Evolutionary conservation across 2,329 filamentous ascomycete genomes (phyloP).

Genomic region (Diaporthe sp.): DNA sequence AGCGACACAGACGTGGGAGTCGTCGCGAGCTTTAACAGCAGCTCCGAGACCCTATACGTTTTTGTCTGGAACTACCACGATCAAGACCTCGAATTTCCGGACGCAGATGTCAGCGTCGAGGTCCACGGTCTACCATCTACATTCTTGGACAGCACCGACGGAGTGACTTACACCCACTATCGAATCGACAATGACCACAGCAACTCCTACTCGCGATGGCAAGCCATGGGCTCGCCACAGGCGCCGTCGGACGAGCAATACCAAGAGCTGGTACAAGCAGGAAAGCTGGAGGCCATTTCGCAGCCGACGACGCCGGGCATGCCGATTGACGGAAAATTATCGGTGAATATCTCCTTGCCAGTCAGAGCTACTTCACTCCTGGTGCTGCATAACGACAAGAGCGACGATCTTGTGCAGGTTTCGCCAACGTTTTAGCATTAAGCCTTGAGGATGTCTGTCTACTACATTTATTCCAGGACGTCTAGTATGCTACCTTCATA

Average conservation of each 20-base stretch:
- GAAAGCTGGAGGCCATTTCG: background rate
- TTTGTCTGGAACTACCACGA: slow-evolving; percentile 35
- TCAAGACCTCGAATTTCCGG: slow-evolving; percentile 1
- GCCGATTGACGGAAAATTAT: slow-evolving; percentile 7
- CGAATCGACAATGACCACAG: slow-evolving; percentile 31
- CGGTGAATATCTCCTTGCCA: slow-evolving; percentile 4
- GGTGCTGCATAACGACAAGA: slow-evolving; percentile 30
- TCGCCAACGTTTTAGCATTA: slow-evolving; percentile 9
- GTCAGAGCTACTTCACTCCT: slow-evolving; percentile 31
- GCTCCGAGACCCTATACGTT: slow-evolving; percentile 9
- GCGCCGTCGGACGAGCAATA: slow-evolving; percentile 27
- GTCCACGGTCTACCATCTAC: background rate
- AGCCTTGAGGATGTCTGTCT: background rate
- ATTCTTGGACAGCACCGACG: background rate
- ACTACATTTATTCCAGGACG: background rate
- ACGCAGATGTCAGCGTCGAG: background rate
- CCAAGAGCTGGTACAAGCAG: slow-evolving; percentile 9
- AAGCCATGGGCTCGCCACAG: slow-evolving; percentile 33
- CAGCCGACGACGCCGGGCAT: background rate
- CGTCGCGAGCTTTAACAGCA: slow-evolving; percentile 26
- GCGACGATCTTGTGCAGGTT: background rate
- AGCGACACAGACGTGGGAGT: slow-evolving; percentile 19
- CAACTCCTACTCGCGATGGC: slow-evolving; percentile 31
- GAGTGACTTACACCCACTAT: slow-evolving; percentile 10
- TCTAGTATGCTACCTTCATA: background rate